Percentiles rank a stretch among this genome's conserved stretches.
phyloP scores from a whole-genome alignment of 306 rosid species.

The Fragaria ananassa region DNA sequence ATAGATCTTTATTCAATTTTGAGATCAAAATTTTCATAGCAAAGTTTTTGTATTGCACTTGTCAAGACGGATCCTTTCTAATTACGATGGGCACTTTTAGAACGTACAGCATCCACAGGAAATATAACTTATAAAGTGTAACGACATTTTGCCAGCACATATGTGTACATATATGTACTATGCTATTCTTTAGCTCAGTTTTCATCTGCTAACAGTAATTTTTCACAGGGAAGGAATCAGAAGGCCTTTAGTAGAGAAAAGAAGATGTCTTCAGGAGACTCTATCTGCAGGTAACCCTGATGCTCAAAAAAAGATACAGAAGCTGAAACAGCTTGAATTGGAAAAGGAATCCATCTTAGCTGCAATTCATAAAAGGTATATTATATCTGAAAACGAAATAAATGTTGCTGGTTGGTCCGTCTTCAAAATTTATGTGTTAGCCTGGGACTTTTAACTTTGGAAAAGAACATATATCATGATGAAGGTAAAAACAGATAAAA shows the following conservation, averaged over 20 bases:
- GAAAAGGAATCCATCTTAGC: constrained; percentile 39
- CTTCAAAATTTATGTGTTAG: background rate
- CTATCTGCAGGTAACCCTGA: constrained; percentile 51
- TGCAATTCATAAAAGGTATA: constrained; percentile 36
- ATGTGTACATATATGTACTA: background rate
- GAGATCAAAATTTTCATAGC: background rate
- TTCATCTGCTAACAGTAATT: constrained; percentile 13
- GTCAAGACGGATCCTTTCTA: background rate
- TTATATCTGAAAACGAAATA: constrained; percentile 1
- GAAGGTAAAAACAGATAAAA: background rate
- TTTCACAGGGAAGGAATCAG: constrained; percentile 59
- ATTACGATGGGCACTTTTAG: background rate
- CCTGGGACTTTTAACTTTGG: background rate
- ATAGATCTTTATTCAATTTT: constrained; percentile 9
- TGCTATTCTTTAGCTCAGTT: constrained; percentile 13
- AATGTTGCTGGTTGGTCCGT: background rate
- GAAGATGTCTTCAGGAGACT: constrained; percentile 52
- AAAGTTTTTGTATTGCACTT: background rate
- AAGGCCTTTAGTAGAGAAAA: constrained; percentile 66
- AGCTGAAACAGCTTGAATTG: constrained; percentile 52
- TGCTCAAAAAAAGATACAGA: constrained; percentile 53
- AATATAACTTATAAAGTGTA: constrained; percentile 6
- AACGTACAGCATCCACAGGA: background rate
- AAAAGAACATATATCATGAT: background rate
- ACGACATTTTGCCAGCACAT: constrained; percentile 4